Evolutionary conservation across 768 basidiomycete species (phyloP).

Genomic region (Boletus vinaceobasis): DNA sequence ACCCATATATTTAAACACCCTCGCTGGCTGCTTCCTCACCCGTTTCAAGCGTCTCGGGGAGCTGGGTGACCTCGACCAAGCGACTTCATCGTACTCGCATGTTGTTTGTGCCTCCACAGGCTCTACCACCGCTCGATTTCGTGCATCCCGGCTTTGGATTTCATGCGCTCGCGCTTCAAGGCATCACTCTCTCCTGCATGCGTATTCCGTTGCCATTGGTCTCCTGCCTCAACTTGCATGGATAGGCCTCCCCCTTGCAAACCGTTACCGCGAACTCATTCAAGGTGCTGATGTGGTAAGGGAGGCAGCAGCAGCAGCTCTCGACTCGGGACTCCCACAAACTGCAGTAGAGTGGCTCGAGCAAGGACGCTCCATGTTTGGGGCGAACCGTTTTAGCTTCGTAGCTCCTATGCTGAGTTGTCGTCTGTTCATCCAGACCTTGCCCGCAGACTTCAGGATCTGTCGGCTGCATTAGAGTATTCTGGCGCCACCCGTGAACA

Average conservation of each 20-base stretch:
- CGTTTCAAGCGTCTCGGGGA: too few species aligned
- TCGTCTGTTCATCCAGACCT: conserved; percentile 1
- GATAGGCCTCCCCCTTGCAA: background rate
- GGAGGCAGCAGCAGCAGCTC: conserved; percentile 9
- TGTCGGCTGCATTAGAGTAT: conserved; percentile 1
- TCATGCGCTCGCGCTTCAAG: background rate
- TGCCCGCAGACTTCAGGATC: background rate
- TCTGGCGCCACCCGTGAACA: too few species aligned
- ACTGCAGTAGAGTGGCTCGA: conserved; percentile 18
- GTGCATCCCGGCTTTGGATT: background rate
- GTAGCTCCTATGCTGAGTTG: conserved; percentile 3
- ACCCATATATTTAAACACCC: too few species aligned
- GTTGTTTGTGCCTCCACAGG: too few species aligned
- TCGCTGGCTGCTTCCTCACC: too few species aligned
- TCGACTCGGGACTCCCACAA: background rate
- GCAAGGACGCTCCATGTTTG: conserved; percentile 15
- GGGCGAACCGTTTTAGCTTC: conserved; percentile 12
- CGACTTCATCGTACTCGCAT: too few species aligned
- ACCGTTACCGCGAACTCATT: background rate
- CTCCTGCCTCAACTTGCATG: background rate
- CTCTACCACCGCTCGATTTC: too few species aligned
- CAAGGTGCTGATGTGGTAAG: background rate
- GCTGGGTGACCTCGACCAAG: too few species aligned
- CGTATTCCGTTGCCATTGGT: background rate
- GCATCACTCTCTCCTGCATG: background rate